Base-by-base conservation (phyloP, 2,329 filamentous ascomycete species). In the Pyrenophora tritici-repentis region DNA sequence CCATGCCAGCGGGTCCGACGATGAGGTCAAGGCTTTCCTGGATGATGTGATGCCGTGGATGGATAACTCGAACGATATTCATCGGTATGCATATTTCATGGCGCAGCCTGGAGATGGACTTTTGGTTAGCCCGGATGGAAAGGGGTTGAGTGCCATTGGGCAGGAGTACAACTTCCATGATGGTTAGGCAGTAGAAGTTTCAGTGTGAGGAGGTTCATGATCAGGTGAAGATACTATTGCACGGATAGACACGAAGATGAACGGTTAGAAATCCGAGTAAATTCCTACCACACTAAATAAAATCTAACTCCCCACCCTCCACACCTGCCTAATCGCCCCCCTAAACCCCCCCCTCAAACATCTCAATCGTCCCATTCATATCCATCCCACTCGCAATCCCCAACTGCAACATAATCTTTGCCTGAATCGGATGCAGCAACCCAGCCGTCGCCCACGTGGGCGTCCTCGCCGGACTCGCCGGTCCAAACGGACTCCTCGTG, bases 41-140 rank as follows among this genome's bases (percentile, higher is more conserved):
- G 53, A 63, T 10, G 53, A 64, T 2, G 63, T 66, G 2, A 40
- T 74, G 22, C 66, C 69, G 1, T 74, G 68, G 68, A 46, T 74
- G 52, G 71, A 74, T 43, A 35, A 4, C 0, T 53, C 59, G 12
- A 29, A 37, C 12, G 68, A 65, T 29, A 52, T 73, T 4, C 62
- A 71, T 34, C 57, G 68, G 1, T 74, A 73, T 56, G 63, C 68
- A 0, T 69, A 70, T 20, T 59, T 61, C 10, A 62, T 63, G 65
- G 63, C 63, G 0, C 37, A 39, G 3, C 41, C 40, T 0, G 61
- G 61, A 0, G 35, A 50, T 1, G 63, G 63, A 0, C 31, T 49
- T 4, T 16, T 72, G 36, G 38, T 70, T 3, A 63, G 59, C 4
- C 38, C 29, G 1, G 55, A 48, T 10, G 63, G 58, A 0, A 51